phyloP scores from a whole-genome alignment of 306 rosid genomes.

The Purshia tridentata region DNA sequence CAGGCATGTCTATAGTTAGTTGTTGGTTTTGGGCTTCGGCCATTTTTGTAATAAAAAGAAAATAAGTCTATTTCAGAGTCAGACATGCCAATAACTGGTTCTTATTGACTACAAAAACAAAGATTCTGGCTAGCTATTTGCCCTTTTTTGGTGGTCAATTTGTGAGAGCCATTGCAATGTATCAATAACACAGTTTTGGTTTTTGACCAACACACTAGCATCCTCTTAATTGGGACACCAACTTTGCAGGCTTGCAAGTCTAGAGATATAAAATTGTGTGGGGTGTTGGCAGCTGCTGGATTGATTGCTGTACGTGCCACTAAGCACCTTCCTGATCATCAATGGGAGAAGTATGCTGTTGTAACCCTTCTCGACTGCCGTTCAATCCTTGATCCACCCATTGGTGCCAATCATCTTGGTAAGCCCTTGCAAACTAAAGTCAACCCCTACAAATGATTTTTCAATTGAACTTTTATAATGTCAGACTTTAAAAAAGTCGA shows the following conservation, averaged over 20 bases:
- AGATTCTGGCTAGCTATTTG: neutral
- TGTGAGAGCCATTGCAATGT: neutral
- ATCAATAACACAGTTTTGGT: neutral
- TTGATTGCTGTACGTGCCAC: conserved; percentile 64
- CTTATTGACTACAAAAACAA: too few relatives aligned
- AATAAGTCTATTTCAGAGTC: neutral
- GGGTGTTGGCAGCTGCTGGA: conserved; percentile 77
- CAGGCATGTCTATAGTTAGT: too few relatives aligned
- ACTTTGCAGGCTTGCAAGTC: conserved; percentile 72
- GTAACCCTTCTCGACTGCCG: conserved; percentile 87
- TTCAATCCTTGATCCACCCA: conserved; percentile 71
- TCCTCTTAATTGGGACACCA: neutral
- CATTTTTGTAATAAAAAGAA: too few relatives aligned
- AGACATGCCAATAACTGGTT: neutral
- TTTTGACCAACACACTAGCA: neutral
- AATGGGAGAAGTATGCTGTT: conserved; percentile 76
- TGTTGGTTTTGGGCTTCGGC: too few relatives aligned
- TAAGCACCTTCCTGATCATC: conserved; percentile 49
- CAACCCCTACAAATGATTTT: neutral
- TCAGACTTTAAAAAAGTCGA: neutral
- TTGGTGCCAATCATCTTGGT: conserved; percentile 60
- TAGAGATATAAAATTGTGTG: conserved; percentile 72
- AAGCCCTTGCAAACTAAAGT: conserved; percentile 6
- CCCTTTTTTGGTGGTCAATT: neutral
- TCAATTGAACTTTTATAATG: neutral